phyloP scores from a whole-genome alignment of 371 early-diverging fungal genomes.

The Mortierella sp. region DNA sequence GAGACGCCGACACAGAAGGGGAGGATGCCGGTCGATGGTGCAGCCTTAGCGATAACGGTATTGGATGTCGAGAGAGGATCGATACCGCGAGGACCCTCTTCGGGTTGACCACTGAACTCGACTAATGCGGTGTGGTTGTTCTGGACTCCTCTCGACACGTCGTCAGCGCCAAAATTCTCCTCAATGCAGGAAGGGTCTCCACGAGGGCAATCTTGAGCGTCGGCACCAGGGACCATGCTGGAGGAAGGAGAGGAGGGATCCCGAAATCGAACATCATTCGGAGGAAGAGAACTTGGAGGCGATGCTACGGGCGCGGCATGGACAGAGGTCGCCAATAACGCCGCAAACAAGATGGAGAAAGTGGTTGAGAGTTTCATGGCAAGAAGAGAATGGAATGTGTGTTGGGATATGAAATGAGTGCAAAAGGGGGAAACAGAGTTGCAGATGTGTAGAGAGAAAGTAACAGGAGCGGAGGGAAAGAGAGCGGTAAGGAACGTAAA shows the following conservation, averaged over 20 bases:
- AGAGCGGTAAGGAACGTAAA: too few species aligned
- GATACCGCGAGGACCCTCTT: not conserved
- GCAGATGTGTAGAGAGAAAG: too few species aligned
- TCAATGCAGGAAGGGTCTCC: not conserved
- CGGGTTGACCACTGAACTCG: too few species aligned
- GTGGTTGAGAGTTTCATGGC: not conserved
- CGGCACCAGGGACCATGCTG: too few species aligned
- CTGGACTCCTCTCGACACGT: not conserved
- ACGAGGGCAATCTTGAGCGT: not conserved
- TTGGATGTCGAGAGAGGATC: not conserved
- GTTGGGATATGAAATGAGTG: not conserved
- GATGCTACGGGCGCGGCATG: not conserved
- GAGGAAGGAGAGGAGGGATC: too few species aligned
- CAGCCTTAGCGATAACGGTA: not conserved
- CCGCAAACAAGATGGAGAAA: not conserved
- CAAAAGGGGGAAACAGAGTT: not conserved
- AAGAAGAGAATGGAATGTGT: not conserved
- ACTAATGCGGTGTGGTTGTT: not conserved
- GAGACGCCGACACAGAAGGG: not conserved
- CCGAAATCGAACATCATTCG: too few species aligned
- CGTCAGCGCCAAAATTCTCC: not conserved
- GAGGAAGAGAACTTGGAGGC: not conserved
- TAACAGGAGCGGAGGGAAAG: too few species aligned
- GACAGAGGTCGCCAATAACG: not conserved
- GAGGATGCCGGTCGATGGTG: not conserved